Conservation (phyloP, 108 stramenopile genomes). For the Fragilaria radians region DNA sequence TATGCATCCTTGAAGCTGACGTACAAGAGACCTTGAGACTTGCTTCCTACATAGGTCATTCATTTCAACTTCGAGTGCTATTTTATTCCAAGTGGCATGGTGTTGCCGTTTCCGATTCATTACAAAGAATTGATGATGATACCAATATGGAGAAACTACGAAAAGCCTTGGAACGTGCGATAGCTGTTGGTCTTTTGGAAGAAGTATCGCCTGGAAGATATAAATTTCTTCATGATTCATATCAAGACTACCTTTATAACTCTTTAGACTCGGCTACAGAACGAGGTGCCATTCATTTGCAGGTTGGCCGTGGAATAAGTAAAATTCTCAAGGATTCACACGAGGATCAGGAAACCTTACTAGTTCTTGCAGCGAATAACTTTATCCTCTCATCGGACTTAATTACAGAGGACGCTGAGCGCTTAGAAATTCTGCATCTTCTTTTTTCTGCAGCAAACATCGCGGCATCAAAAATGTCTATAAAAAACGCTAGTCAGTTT, state of each 20-base stretch:
- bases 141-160: neutral
- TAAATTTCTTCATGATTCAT: neutral
- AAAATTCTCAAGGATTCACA: neutral
- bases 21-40: neutral
- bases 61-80: neutral
- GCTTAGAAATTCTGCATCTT: neutral
- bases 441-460: neutral
- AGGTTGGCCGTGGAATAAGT: neutral
- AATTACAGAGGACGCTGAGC: neutral
- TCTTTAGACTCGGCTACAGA: neutral
- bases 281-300: neutral
- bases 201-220: neutral
- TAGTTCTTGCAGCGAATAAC: neutral
- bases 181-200: neutral
- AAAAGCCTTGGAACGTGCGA: neutral
- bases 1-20: neutral
- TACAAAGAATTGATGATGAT: neutral
- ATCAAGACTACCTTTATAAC: neutral
- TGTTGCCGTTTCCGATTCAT: neutral
- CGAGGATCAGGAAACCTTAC: neutral
- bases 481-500: neutral
- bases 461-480: neutral
- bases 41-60: neutral
- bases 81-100: neutral
- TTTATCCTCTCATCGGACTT: neutral